A percentile compares a stretch with the other conserved stretches of the same genome.
phyloP scores from a whole-genome alignment of 129 eudicot species.

The Centrapalus pauciflorus region DNA sequence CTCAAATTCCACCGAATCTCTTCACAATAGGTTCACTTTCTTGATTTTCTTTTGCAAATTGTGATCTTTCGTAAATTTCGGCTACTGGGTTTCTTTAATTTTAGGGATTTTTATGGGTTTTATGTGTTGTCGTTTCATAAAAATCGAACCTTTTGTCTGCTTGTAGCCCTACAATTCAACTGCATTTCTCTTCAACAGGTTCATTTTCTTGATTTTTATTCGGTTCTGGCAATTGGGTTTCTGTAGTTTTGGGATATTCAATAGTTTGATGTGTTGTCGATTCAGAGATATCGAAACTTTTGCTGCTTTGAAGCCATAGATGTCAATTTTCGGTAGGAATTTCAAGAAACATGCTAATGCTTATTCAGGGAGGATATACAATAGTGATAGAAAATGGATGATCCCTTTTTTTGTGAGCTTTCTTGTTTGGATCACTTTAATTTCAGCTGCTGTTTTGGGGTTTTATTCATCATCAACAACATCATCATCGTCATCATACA shows the following conservation, averaged over 20 bases:
- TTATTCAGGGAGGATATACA: constrained; percentile 29
- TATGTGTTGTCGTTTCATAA: neutral
- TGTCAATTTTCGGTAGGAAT: constrained; percentile 34
- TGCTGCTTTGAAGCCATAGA: constrained; percentile 23
- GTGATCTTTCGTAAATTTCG: constrained; percentile 3
- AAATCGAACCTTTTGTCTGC: neutral
- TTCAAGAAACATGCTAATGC: constrained; percentile 34
- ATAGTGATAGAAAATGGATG: constrained; percentile 33
- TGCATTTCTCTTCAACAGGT: too few species aligned
- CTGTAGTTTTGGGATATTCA: neutral
- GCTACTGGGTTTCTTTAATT: constrained; percentile 11
- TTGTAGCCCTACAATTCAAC: neutral
- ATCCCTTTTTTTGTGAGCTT: constrained; percentile 32
- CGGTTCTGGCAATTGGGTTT: neutral
- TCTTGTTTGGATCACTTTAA: constrained; percentile 27
- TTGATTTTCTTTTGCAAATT: neutral
- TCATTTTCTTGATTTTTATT: constrained; percentile 1
- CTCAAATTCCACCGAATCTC: constrained; percentile 18
- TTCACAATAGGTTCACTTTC: constrained; percentile 14
- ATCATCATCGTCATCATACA: constrained; percentile 24
- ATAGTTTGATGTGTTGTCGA: constrained; percentile 23
- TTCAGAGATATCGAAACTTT: constrained; percentile 8
- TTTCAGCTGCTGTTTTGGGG: constrained; percentile 35
- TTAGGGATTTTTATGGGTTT: neutral
- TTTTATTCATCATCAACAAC: constrained; percentile 27